Base-by-base conservation (phyloP, 345 rosid genomes). In the Crucihimalaya himalaica region DNA sequence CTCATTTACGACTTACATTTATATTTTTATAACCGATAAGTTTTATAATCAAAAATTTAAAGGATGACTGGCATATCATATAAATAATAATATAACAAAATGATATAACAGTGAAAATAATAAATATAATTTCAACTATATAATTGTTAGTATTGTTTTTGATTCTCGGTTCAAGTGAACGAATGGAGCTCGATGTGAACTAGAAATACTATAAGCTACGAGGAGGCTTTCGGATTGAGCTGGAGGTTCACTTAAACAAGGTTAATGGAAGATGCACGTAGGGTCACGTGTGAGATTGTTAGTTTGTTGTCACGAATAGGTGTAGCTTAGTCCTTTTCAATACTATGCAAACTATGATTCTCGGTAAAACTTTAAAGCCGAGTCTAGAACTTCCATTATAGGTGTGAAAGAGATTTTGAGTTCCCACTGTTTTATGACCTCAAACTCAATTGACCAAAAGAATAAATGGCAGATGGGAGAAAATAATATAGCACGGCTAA, bases 171-270 rank as follows among this genome's bases (percentile, higher is more conserved):
- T 45, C 73, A 29, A 47, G 34, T 56, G 63, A 40, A 23, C 37
- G 37, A 11, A 52, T 16, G 28, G 50, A 67, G 62, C 1, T 43
- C 34, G n/a, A 32, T 31, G 63, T 27, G 42, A 29, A 46, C 15
- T 37, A 50, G 32, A 31, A 37, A 37, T 37, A 62, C 20, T 8
- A 23, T 25, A 25, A 25, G 34, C 27, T 31, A 35, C 6, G 46
- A 47, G 31, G 58, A 48, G 32, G 34, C 40, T 45, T 45, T 70
- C 35, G 16, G 66, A 3, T 6, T 70, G 27, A 27, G 53, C 29
- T 28, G 63, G 72, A 55, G 10, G 43, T 68, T 55, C 40, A 68
- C 25, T 4, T 5, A 65, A 32, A 20, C 70, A 14, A 32, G 31
- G 45, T 50, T 23, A 65, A 20, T 32, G 56, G 19, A 48, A 50